These are phyloP conservation scores for Sindora glabra DNA, from an alignment of 306 rosid species.

Conservation along the genomic window DNA sequence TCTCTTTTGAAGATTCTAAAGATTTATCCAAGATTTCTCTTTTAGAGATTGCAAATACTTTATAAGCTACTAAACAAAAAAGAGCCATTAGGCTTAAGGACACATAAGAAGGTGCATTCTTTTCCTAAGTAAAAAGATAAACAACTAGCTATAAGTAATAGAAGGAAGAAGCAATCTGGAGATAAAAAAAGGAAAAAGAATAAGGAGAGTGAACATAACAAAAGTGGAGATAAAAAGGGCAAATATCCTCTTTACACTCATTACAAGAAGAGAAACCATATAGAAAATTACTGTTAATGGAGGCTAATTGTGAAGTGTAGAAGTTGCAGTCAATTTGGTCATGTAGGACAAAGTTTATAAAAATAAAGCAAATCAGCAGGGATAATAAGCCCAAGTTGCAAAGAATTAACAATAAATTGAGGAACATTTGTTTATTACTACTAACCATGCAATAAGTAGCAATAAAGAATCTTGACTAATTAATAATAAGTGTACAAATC, in stretches of 20 bases:
- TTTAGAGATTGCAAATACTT: background rate
- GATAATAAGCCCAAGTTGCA: background rate
- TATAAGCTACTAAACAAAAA: background rate
- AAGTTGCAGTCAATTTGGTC: background rate
- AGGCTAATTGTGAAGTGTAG: background rate
- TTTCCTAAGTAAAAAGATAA: background rate
- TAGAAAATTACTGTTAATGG: background rate
- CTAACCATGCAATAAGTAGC: background rate
- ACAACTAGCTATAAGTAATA: background rate
- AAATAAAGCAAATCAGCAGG: background rate
- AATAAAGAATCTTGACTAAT: background rate
- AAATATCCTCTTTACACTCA: background rate
- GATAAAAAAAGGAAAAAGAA: background rate
- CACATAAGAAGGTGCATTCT: background rate
- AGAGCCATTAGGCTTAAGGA: background rate
- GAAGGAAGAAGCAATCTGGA: background rate
- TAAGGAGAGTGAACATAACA: background rate
- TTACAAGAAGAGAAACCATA: background rate
- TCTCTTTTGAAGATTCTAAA: background rate
- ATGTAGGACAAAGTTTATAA: background rate
- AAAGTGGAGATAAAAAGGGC: background rate
- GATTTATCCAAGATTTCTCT: background rate
- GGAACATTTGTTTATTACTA: background rate
- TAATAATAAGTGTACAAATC: background rate
- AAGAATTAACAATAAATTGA: background rate